Base-by-base conservation (phyloP, 108 stramenopile genomes). In the Nitzschia palea region DNA sequence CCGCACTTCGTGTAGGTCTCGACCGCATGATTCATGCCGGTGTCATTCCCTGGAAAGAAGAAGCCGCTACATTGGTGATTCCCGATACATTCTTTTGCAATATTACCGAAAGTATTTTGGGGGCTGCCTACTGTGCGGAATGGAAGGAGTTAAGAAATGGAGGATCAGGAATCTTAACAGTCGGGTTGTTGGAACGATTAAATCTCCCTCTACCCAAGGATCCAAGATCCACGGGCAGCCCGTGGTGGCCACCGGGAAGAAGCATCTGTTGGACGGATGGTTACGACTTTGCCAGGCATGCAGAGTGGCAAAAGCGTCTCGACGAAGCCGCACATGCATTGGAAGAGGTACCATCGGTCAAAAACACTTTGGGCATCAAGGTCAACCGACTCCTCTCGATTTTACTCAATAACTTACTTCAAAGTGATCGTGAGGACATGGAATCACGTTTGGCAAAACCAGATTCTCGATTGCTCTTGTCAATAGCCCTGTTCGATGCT, bases 21-120 rank as follows among this genome's bases (percentile, higher is more conserved):
- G 37, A 60, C 14, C 27, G 28, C 36, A 14, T 54, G 45, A 33
- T 70, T 43, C 48, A 52, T 54, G 28, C 66, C 14, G 37, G 65
- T 53, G 2, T 80, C 28, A 40, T 60, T 26, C 54, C 64, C n/a
- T 31, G 47, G 37, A 58, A 35, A 66, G 27, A 55, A 25, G 20
- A 61, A 25, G 2, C 28, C 4, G 27, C 33, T 10, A 10, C 44
- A 12, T 28, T 12, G 64, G 23, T 23, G 18, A 58, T 31, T 32
- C 34, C 60, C 14, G 31, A 76, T 8, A 74, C 72, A 35, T 67
- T 53, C 42, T n/a, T 86, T 31, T 64, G 71, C 43, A 70, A 86
- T 55, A 45, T 78, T 0, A 59, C 80, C 17, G 86, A 87, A 62
- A 79, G 78, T 64, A 18, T 87, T 2, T 45, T 87, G 18, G 82